A percentile compares a stretch with the other conserved stretches of the same genome.
phyloP scores from a whole-genome alignment of 129 eudicot genomes.

The Tagetes erecta region DNA sequence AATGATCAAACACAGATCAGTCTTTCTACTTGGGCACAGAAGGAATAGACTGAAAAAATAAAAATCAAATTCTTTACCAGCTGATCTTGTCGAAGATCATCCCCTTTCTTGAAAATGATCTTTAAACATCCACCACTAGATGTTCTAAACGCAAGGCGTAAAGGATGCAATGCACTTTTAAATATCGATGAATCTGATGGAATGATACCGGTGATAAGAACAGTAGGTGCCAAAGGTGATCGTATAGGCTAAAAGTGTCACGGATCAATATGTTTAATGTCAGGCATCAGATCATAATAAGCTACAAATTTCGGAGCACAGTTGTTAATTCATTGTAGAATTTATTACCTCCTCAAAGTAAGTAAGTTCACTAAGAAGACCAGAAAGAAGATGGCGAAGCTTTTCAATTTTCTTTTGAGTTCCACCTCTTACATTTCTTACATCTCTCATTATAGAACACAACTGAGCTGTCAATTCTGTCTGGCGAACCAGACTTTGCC shows the following conservation, averaged over 20 bases:
- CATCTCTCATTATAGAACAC: slow-evolving; percentile 93
- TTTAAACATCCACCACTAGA: slow-evolving; percentile 78
- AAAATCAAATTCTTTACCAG: slow-evolving; percentile 47
- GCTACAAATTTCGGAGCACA: not conserved
- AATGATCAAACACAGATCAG: not conserved
- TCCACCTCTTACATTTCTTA: slow-evolving; percentile 84
- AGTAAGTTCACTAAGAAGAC: slow-evolving; percentile 94
- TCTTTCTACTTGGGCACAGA: not conserved
- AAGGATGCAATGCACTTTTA: slow-evolving; percentile 90
- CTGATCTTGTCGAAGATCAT: slow-evolving; percentile 98
- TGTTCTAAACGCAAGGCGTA: slow-evolving; percentile 83
- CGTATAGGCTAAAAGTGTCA: slow-evolving; percentile 73
- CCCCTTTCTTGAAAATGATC: slow-evolving; percentile 95
- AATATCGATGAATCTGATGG: slow-evolving; percentile 91
- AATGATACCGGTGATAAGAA: slow-evolving; percentile 90
- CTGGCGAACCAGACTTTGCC: slow-evolving; percentile 97
- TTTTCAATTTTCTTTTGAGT: slow-evolving; percentile 95
- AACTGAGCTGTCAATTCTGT: slow-evolving; percentile 95
- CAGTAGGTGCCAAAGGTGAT: slow-evolving; percentile 83
- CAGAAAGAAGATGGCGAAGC: slow-evolving; percentile 90
- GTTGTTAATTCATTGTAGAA: not conserved
- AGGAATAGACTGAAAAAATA: not conserved
- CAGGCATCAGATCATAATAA: not conserved
- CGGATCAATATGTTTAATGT: slow-evolving; percentile 18
- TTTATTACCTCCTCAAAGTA: slow-evolving; percentile 94